Evolutionary conservation across 2,329 filamentous ascomycete genomes (phyloP).

Genomic region (Anthostomella pinea): DNA sequence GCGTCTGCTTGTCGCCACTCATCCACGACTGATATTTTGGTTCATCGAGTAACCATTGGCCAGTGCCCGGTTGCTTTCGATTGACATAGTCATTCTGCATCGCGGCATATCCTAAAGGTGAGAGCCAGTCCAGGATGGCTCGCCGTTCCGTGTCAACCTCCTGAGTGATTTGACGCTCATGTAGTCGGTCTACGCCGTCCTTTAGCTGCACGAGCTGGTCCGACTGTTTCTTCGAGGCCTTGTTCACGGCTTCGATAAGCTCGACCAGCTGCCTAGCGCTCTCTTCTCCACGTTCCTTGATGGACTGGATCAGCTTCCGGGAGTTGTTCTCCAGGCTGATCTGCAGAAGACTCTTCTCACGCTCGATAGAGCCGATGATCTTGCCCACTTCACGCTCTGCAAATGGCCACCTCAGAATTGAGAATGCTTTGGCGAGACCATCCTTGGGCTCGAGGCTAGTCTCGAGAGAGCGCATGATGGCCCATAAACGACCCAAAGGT

Average conservation of each 20-base stretch:
- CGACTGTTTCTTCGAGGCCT: no score
- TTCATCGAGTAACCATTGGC: slow-evolving; percentile 7
- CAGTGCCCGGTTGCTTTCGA: slow-evolving; percentile 39
- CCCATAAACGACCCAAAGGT: slow-evolving; percentile 13
- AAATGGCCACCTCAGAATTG: slow-evolving; percentile 19
- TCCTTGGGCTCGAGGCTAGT: slow-evolving; percentile 12
- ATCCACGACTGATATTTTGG: slow-evolving; percentile 3
- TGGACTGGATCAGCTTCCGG: slow-evolving; percentile 2
- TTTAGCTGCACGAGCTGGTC: no score
- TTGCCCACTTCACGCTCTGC: slow-evolving; percentile 22
- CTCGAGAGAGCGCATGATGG: slow-evolving; percentile 10
- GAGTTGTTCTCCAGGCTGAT: slow-evolving; percentile 3
- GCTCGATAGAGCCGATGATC: slow-evolving; percentile 8
- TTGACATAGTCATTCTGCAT: no score
- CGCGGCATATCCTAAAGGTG: no score
- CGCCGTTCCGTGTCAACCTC: no score
- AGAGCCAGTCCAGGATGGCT: no score
- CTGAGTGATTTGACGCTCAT: no score
- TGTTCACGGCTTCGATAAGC: no score
- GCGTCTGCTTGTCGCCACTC: slow-evolving; percentile 19
- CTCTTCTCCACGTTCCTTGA: no score
- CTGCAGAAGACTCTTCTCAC: slow-evolving; percentile 10
- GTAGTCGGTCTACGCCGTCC: no score
- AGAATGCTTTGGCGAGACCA: slow-evolving; percentile 5
- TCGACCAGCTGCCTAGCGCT: no score